Evolutionary conservation across 163 green algal species (phyloP), one percentile per base, ranked within the genome.

Genomic region (Scenedesmus sp.): DNA sequence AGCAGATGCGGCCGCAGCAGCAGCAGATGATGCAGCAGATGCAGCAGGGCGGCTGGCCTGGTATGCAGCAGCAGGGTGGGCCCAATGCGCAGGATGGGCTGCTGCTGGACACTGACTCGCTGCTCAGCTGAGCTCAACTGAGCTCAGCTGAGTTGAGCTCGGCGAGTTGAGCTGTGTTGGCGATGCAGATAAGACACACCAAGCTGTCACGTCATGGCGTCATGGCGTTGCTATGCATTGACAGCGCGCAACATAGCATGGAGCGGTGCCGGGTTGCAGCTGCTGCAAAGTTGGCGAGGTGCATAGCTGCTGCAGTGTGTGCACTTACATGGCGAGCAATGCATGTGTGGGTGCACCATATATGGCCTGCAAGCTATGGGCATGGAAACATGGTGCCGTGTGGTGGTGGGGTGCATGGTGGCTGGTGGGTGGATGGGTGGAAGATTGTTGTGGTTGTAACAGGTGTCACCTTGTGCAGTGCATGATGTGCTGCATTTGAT

Each of bases 41-140:
- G 34, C 76, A 84, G 76, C 34, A 57, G 46, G 34, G 46, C 12
- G 34, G 46, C 23, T 84, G 76, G 46, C n/a, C 66, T 76, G 16
- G 66, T 6, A 76, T 76, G 66, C 70, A 79, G 70, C 70, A 84
- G 76, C 76, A 59, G 76, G 76, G 34, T 84, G 76, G 76, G 54
- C 4, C 15, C 23, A 34, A 66, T 66, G 54, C 82, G 1, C 20
- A 66, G 54, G 55, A 18, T 15, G 18, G 2, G 18, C 5, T 70
- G 18, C 18, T 86, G 55, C 55, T 70, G 5, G 54, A 86, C 54
- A 34, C 54, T 16, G 54, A 86, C 82, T 66, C 54, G 55, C 82
- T 86, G 82, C 82, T 70, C 82, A 70, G 82, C 82, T 86, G 55
- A 66, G 82, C 82, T 70, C 82, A 70, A 54, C 82, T 86, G 55